These are phyloP conservation scores for Aspergillus thermomutatus DNA, from an alignment of 2,329 filamentous ascomycete species.

Conservation along the genomic window DNA sequence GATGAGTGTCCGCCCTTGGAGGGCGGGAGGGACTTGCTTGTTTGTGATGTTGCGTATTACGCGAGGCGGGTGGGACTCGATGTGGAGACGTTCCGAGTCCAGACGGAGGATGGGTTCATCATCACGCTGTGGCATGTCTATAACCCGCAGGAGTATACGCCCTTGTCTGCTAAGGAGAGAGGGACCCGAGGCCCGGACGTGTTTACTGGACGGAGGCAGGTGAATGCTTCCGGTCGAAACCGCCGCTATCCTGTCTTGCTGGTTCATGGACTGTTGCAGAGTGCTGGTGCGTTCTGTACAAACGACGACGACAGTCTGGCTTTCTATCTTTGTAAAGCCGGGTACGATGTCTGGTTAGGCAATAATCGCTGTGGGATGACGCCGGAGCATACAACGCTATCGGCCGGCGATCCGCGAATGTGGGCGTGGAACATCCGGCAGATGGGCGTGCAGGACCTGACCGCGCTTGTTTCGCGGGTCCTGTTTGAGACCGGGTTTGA, in stretches of 20 bases:
- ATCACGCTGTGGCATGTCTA: conserved; percentile 87
- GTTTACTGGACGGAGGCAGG: conserved; percentile 50
- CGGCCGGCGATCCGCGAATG: conserved; percentile 78
- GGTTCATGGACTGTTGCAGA: conserved; percentile 85
- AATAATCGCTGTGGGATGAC: conserved; percentile 88
- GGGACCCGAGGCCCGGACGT: conserved; percentile 57
- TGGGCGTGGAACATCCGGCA: conserved; percentile 96
- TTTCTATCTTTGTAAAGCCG: conserved; percentile 87
- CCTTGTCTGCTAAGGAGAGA: conserved; percentile 45
- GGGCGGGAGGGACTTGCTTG: conserved; percentile 73
- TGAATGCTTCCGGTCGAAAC: conserved; percentile 15
- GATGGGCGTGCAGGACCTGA: conserved; percentile 85
- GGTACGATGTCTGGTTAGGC: conserved; percentile 93
- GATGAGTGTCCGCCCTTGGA: conserved; percentile 69
- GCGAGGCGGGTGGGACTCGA: conserved; percentile 83
- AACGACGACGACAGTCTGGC: conserved; percentile 88
- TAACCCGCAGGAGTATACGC: conserved; percentile 70
- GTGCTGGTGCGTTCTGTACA: conserved; percentile 80
- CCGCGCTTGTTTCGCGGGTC: conserved; percentile 75
- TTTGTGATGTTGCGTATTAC: conserved; percentile 81
- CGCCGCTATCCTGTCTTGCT: conserved; percentile 72
- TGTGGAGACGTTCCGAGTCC: conserved; percentile 75
- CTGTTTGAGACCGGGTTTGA: conserved; percentile 77
- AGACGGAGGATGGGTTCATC: conserved; percentile 92
- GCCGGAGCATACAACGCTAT: conserved; percentile 69